Base-by-base conservation (phyloP, 1,284 basidiomycete species). In the Waitea zeae region DNA sequence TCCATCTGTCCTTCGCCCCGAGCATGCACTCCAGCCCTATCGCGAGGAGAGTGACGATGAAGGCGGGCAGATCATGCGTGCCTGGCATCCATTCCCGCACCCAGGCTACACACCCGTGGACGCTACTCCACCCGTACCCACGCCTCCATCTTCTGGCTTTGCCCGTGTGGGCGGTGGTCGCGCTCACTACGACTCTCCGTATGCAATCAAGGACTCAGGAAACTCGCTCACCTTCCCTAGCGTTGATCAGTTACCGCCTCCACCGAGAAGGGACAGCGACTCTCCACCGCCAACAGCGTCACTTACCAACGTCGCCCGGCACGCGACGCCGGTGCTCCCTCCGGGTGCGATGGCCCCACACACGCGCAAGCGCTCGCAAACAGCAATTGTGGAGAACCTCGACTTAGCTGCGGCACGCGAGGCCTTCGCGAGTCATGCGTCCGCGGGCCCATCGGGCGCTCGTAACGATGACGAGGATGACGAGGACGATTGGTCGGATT, bases 11-110 rank as follows among this genome's bases (percentile, higher is more conserved):
- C 60, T 83, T 36, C 66, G 70, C 19, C 81, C 81, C 1, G 81
- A 86, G 43, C 78, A 83, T 36, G 78, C 73, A 1, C 59, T 78
- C 40, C 62, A 67, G 37, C 79, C 80, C 13, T 84, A 84, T 47
- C 64, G 63, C 41, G 80, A 86, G 48, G 79, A 82, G 26, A 78
- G 66, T 43, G 80, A 72, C 42, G 79, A 84, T 45, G 83, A 87
- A 45, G 66, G 58, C 19, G 77, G 79, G 12, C 79, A 64, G 43
- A 87, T 87, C 45, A 87, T 88, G 79, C 74, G 71, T 30, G 77
- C 83, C 15, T 86, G 80, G 80, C 73, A 79, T 46, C 70, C 73
- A 20, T 79, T 73, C 58, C 66, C 62, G 0, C 58, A 64, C 11
- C 50, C 59, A 24, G 70, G 70, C 1, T 67, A 74, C 54, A 26